These are phyloP conservation scores for Ormosia semicastrata DNA, from an alignment of 306 rosid species.

Conservation along the genomic window DNA sequence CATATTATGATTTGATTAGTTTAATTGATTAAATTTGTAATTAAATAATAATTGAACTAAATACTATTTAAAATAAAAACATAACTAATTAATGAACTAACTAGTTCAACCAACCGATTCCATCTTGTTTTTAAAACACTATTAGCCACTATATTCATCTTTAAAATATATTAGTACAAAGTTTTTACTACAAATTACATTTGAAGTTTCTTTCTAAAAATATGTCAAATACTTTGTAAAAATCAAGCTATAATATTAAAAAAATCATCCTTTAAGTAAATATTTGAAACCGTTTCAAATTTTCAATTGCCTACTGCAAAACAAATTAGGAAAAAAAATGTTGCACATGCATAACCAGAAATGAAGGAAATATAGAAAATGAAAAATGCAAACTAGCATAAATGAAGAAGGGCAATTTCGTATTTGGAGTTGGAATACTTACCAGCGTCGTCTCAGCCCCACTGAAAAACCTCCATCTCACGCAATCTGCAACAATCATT, in stretches of 20 bases:
- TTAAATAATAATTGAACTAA: too few species aligned
- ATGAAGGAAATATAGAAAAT: background rate
- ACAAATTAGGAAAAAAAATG: background rate
- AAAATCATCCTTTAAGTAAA: background rate
- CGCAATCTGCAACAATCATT: slow-evolving; percentile 51
- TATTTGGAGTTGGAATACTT: slow-evolving; percentile 26
- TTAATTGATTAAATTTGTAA: too few species aligned
- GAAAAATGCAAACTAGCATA: background rate
- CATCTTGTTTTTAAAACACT: too few species aligned
- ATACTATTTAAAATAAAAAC: too few species aligned
- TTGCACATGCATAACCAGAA: background rate
- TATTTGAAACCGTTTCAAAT: background rate
- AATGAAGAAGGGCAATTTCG: slow-evolving; percentile 6
- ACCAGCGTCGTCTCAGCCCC: slow-evolving; percentile 59
- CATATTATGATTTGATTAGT: too few species aligned
- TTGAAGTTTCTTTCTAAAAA: background rate
- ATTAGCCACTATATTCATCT: background rate
- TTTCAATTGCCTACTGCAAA: background rate
- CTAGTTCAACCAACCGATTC: too few species aligned
- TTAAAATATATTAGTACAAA: background rate
- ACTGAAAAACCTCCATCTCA: slow-evolving; percentile 58
- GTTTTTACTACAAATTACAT: background rate
- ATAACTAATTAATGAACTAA: too few species aligned
- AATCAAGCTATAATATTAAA: background rate
- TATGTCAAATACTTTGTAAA: background rate